Evolutionary conservation across 768 basidiomycete genomes (phyloP), one percentile per base, ranked within the genome.

Genomic region (Tricholoma furcatifolium): DNA sequence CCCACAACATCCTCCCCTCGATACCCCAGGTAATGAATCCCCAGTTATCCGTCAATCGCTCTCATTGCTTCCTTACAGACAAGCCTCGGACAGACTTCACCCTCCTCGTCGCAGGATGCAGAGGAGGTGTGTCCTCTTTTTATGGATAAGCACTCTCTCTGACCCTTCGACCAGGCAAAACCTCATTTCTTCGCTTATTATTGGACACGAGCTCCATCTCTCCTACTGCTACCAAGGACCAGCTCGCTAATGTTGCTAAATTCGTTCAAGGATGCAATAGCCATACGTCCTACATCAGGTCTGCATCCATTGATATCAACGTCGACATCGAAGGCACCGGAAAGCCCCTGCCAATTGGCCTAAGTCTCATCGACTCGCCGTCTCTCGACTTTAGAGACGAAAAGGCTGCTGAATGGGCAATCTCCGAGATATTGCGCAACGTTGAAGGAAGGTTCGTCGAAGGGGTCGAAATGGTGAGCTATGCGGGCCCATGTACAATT

Each of bases 171-270:
- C 72, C 74, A 79, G 83, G 88, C 71, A 93, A 93, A 79, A 91
- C 90, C 20, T 86, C 88, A 55, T 88, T 93, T 65, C 85, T 92
- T 65, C 83, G 89, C 52, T 87, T 92, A 63, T 78, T 93, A 59
- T 81, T 92, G 68, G 89, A 91, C 75, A 90, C 91, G 58, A 80
- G 80, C 74, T 74, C 80, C 65, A 75, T 92, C 63, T 80, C 88
- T 12, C 72, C 78, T 36, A 66, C 74, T 18, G 80, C 83, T 49
- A 75, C 81, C 43, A 84, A 83, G 64, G 88, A 89, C 64, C 89
- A 93, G 75, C 82, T 89, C 59, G 80, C 82, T 47, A 84, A 83
- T 64, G 83, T 90, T 66, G 89, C 89, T 59, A 87, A 85, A 71
- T 91, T 92, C 70, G 85, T 89, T 15, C 88, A 89, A 64, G 85